Evolutionary conservation across 805 yeast genomes (phyloP), one percentile per base, ranked within the genome.

Genomic region (Barnettozyma californica): DNA sequence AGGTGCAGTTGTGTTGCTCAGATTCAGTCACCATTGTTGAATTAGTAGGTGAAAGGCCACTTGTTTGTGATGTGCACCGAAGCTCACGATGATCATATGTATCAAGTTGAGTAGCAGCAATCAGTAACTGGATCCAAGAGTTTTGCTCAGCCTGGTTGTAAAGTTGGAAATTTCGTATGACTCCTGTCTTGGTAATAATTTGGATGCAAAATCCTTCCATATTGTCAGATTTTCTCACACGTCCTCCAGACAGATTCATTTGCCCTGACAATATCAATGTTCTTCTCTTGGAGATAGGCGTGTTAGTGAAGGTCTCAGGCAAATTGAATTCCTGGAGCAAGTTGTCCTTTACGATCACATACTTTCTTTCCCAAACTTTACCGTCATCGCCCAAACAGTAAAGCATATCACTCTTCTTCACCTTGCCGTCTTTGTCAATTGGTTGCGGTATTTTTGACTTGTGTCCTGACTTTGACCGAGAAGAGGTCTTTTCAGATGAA

Each of bases 301-400:
- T 25, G 8, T n/a, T 36, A 6, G 26, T 14, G 4, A 26, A 10
- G 16, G n/a, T 9, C 4, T 39, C 40, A 20, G 9, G 19, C 11
- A 45, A 21, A 13, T 37, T 39, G 25, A 20, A 44, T 19, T 41
- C 51, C 27, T 45, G 46, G 4, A 89, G 67, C 49, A 73, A 76
- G 2, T 92, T 90, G n/a, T 80, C 77, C 13, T 77, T 75, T 44
- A 88, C 69, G 0, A 82, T 87, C 1, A 89, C 86, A 91, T 95
- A 87, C 62, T 84, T 90, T 58, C 87, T 88, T 63, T 88, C 95
- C 97, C 96, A 90, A 3, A 85, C n/a, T n/a, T 29, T 19, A 8
- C 25, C 34, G 4, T 37, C 19, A 2, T 77, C 50, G 0, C 83
- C 82, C 34, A 77, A 67, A 2, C 79, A 72, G 57, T 76, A 80